Conservation (phyloP, 257 asterid species). For the Eustoma russellianum region DNA sequence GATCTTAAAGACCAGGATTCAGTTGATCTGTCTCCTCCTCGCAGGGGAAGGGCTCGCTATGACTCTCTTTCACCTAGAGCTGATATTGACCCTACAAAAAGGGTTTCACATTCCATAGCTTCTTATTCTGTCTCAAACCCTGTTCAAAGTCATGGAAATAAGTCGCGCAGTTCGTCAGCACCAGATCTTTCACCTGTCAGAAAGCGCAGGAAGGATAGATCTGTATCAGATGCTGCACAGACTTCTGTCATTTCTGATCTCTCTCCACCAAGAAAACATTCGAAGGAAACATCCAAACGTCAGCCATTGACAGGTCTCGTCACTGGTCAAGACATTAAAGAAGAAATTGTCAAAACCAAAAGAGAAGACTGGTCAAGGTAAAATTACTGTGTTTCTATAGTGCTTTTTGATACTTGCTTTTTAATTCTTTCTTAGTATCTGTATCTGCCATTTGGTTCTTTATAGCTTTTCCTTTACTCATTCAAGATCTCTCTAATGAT, state of each 20-base stretch:
- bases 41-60: slow-evolving; percentile 28
- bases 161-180: slow-evolving; percentile 13
- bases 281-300: slow-evolving; percentile 30
- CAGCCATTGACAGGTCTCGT: slow-evolving; percentile 71
- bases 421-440: too few relatives aligned
- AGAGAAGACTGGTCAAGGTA: slow-evolving; percentile 70
- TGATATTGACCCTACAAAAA: slow-evolving; percentile 9
- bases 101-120: background rate
- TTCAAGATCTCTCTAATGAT: too few relatives aligned
- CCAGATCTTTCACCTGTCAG: slow-evolving; percentile 53
- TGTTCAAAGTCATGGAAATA: slow-evolving; percentile 31
- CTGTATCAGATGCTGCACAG: slow-evolving; percentile 13
- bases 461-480: too few relatives aligned
- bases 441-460: too few relatives aligned
- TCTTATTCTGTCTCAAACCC: slow-evolving; percentile 52
- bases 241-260: slow-evolving; percentile 37
- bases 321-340: slow-evolving; percentile 61
- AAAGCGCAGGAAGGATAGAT: slow-evolving; percentile 32
- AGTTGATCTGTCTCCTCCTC: slow-evolving; percentile 13
- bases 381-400: background rate
- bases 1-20: background rate
- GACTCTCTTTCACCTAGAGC: slow-evolving; percentile 49
- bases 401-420: too few relatives aligned
- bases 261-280: slow-evolving; percentile 71
- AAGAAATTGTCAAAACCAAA: slow-evolving; percentile 52